Conservation (phyloP, 2,329 filamentous ascomycete species). For the Hymenotorrendiella dingleyae region DNA sequence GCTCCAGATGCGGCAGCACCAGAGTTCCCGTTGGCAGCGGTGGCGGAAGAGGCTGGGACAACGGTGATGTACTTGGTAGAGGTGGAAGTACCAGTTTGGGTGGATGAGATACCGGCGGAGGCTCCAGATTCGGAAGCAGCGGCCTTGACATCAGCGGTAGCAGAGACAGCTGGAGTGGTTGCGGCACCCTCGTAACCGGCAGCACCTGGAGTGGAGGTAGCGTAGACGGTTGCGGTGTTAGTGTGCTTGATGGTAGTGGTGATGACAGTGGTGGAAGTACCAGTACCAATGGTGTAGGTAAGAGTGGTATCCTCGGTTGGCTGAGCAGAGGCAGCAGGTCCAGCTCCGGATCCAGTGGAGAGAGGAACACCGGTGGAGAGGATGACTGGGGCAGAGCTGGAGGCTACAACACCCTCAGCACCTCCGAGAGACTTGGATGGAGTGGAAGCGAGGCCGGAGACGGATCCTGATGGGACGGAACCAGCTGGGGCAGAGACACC, state of each 20-base stretch:
- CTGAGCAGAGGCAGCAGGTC: slow-evolving; percentile 1
- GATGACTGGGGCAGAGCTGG: not conserved
- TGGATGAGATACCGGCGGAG: not conserved
- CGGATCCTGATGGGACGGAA: not conserved
- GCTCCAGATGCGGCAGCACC: not conserved
- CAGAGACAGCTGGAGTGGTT: not conserved
- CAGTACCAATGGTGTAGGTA: slow-evolving; percentile 36
- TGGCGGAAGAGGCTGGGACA: slow-evolving; percentile 5
- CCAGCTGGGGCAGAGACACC: not conserved
- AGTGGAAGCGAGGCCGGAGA: not conserved
- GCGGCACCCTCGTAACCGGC: not conserved
- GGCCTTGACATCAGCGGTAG: not conserved
- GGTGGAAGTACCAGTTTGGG: slow-evolving; percentile 15
- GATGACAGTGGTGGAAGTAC: slow-evolving; percentile 39
- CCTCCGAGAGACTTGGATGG: not conserved
- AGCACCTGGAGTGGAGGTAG: slow-evolving; percentile 14
- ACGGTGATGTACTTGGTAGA: slow-evolving; percentile 22
- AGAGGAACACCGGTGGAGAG: slow-evolving; percentile 10
- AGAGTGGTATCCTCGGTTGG: slow-evolving; percentile 25
- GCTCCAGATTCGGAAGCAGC: slow-evolving; percentile 1
- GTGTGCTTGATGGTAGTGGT: slow-evolving; percentile 38
- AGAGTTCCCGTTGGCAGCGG: slow-evolving; percentile 3
- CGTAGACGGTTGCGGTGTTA: slow-evolving; percentile 27
- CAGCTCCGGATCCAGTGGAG: slow-evolving; percentile 4
- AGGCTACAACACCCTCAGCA: slow-evolving; percentile 1